Percentiles rank a stretch among this genome's conserved stretches.
Evolutionary conservation across 1,284 basidiomycete species (phyloP).

Genomic region (Leccinum pachyderme): DNA sequence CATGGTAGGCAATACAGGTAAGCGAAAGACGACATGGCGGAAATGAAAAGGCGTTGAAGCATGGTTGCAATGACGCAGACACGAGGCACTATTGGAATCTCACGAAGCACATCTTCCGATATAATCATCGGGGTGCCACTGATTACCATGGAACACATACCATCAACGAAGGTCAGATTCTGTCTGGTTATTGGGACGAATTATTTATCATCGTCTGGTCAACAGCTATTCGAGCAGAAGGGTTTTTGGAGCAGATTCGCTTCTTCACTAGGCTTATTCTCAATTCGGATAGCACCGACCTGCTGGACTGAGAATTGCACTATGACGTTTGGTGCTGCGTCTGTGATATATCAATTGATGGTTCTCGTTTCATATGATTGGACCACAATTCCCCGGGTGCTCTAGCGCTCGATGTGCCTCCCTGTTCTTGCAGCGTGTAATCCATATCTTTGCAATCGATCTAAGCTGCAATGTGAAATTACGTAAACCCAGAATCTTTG

Average conservation of each 20-base stretch:
- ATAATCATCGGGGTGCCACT: conserved; percentile 36
- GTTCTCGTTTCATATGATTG: conserved; percentile 7
- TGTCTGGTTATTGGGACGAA: not conserved
- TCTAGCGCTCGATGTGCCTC: conserved; percentile 29
- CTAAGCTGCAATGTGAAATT: conserved; percentile 8
- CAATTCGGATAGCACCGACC: conserved; percentile 31
- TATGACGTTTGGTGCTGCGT: not conserved
- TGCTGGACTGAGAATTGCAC: conserved; percentile 10
- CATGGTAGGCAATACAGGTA: conserved; percentile 34
- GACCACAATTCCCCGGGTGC: conserved; percentile 13
- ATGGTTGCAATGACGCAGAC: conserved; percentile 34
- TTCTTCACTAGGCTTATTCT: conserved; percentile 38
- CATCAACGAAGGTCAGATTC: conserved; percentile 42
- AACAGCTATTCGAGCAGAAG: conserved; percentile 33
- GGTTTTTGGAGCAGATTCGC: conserved; percentile 36
- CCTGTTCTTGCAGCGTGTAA: conserved; percentile 1
- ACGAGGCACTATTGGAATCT: conserved; percentile 47
- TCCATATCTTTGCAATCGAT: conserved; percentile 8
- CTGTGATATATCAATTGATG: too few relatives aligned
- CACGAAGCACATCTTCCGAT: conserved; percentile 51
- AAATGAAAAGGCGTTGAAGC: conserved; percentile 21
- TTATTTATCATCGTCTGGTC: not conserved
- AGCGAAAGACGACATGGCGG: conserved; percentile 13
- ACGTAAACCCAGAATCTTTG: conserved; percentile 36
- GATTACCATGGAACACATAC: conserved; percentile 51